Conservation (phyloP, 1,284 basidiomycete genomes). For the Apiotrichum gamsii region DNA sequence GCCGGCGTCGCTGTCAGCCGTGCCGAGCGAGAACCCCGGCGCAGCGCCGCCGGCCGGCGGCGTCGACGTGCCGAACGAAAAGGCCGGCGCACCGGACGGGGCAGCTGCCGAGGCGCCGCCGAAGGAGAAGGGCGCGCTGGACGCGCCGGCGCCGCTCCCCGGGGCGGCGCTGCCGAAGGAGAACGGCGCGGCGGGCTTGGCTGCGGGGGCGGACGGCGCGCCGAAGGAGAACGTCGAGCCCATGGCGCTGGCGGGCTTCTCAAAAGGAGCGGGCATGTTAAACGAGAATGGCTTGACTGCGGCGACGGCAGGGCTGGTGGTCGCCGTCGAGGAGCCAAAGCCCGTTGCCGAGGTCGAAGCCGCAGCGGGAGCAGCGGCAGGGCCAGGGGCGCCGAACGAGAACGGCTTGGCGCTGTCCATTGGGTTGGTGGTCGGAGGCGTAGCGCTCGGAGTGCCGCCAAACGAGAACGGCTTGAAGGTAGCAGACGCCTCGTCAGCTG, state of each 20-base stretch:
- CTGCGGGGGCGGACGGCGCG: neutral
- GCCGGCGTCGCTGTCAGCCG: neutral
- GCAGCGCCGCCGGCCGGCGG: neutral
- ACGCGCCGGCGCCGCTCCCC: neutral
- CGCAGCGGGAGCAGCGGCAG: neutral
- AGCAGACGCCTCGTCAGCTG: neutral
- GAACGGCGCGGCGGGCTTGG: slow-evolving; percentile 2
- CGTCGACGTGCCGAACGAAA: slow-evolving; percentile 7
- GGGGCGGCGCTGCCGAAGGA: slow-evolving; percentile 13
- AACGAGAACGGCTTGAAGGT: neutral
- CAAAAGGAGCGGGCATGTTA: slow-evolving; percentile 7
- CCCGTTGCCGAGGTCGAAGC: neutral
- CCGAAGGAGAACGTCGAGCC: slow-evolving; percentile 6
- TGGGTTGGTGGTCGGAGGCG: neutral
- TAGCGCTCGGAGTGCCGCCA: neutral
- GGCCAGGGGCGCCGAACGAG: neutral
- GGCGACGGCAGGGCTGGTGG: neutral
- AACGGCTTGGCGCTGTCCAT: neutral
- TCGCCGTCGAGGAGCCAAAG: neutral
- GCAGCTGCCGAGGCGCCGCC: neutral
- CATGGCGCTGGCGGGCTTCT: slow-evolving; percentile 1
- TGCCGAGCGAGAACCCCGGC: slow-evolving; percentile 1
- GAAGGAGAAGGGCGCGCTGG: neutral
- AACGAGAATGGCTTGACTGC: neutral
- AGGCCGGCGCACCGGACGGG: neutral